Conservation (phyloP, 345 rosid genomes). For the Pistacia integerrima region DNA sequence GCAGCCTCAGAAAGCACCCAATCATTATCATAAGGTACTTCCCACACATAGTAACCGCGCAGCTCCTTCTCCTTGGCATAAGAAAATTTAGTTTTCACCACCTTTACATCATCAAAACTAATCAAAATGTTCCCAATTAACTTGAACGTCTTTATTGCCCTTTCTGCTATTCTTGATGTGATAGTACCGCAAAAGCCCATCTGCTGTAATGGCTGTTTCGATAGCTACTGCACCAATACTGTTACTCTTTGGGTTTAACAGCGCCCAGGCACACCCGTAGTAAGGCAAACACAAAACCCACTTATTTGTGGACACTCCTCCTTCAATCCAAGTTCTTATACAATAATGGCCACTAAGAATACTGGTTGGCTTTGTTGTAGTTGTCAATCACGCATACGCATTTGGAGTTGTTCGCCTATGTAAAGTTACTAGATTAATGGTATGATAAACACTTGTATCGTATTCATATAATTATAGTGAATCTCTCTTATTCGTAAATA, state of each 20-base stretch:
- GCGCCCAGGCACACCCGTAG: conserved; percentile 40
- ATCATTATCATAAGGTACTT: conserved; percentile 32
- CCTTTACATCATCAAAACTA: conserved; percentile 47
- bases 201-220: too few relatives aligned
- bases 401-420: too few relatives aligned
- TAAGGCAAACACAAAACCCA: conserved; percentile 36
- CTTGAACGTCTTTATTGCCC: too few relatives aligned
- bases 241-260: background rate
- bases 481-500: too few relatives aligned
- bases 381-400: too few relatives aligned
- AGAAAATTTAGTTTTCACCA: conserved; percentile 35
- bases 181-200: too few relatives aligned
- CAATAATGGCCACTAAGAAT: too few relatives aligned
- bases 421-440: too few relatives aligned
- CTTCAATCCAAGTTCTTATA: background rate
- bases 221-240: conserved; percentile 16
- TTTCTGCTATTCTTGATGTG: too few relatives aligned
- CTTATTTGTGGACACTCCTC: conserved; percentile 16
- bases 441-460: too few relatives aligned
- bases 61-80: conserved; percentile 46
- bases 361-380: too few relatives aligned
- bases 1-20: conserved; percentile 44
- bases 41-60: conserved; percentile 41
- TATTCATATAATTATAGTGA: too few relatives aligned
- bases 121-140: conserved; percentile 29